A percentile compares a stretch with the other conserved stretches of the same genome.
These are phyloP conservation scores for Ascochyta pisi DNA, from an alignment of 2,329 filamentous ascomycete genomes.

Conservation along the genomic window DNA sequence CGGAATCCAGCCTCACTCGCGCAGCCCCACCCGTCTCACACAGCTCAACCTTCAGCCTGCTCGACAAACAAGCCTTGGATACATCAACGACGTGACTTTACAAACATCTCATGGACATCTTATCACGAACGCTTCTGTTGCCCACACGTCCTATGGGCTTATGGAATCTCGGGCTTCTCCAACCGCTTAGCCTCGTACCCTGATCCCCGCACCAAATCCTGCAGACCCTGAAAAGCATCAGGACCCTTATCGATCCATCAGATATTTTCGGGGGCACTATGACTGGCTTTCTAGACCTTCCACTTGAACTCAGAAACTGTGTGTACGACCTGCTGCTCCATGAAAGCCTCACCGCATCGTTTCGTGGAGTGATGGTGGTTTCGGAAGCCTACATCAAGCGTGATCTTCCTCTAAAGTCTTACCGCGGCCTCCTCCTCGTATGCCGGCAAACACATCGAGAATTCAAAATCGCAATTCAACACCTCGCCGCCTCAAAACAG, in stretches of 20 bases:
- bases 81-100: not conserved
- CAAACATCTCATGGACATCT: slow-evolving; percentile 16
- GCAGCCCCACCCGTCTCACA: slow-evolving; percentile 18
- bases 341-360: slow-evolving; percentile 29
- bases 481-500: slow-evolving; percentile 33
- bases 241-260: slow-evolving; percentile 18
- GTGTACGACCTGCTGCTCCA: slow-evolving; percentile 37
- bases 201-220: slow-evolving; percentile 20
- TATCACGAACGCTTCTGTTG: slow-evolving; percentile 9
- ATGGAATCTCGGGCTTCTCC: slow-evolving; percentile 5
- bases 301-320: slow-evolving; percentile 38
- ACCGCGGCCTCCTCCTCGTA: slow-evolving; percentile 34
- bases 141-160: slow-evolving; percentile 14
- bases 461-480: slow-evolving; percentile 38
- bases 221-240: slow-evolving; percentile 18
- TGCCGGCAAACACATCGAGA: slow-evolving; percentile 35
- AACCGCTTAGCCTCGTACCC: slow-evolving; percentile 13
- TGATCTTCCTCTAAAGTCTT: slow-evolving; percentile 36
- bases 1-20: slow-evolving; percentile 17
- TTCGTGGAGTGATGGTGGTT: slow-evolving; percentile 40
- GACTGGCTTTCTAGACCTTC: slow-evolving; percentile 41
- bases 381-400: slow-evolving; percentile 37
- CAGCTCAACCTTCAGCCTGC: slow-evolving; percentile 15
- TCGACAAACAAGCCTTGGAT: slow-evolving; percentile 4
- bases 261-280: slow-evolving; percentile 20